Evolutionary conservation across 345 rosid genomes (phyloP).

Genomic region (Populus deltoides): DNA sequence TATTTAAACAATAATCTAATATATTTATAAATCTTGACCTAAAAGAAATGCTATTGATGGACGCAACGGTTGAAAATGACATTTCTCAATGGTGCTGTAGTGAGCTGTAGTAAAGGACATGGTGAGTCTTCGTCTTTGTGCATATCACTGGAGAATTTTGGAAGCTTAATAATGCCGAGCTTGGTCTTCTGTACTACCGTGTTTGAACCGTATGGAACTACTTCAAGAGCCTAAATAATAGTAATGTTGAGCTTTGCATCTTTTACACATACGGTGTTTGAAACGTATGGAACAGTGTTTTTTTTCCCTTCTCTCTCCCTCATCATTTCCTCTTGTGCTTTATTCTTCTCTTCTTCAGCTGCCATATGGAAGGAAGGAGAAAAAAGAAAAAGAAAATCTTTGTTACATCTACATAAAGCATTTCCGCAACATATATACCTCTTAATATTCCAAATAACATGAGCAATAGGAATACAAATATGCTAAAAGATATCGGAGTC

Average conservation of each 20-base stretch:
- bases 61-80: not conserved
- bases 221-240: no score
- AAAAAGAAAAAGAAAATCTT: no score
- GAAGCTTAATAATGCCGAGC: not conserved
- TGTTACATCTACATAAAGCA: no score
- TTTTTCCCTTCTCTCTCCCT: not conserved
- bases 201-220: constrained; percentile 25
- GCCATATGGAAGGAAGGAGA: not conserved
- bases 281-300: not conserved
- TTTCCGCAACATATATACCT: no score
- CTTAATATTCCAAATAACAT: no score
- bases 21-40: no score
- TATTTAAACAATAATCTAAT: no score
- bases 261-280: no score
- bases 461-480: no score
- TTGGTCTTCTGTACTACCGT: not conserved
- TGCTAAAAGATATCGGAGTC: no score
- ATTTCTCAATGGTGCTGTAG: not conserved
- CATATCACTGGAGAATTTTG: not conserved
- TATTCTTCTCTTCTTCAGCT: not conserved
- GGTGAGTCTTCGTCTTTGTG: no score
- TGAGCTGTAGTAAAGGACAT: not conserved
- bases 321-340: not conserved
- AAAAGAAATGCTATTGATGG: not conserved
- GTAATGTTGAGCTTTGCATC: no score